Percentiles rank a stretch among this genome's conserved stretches.
Evolutionary conservation across 306 rosid species (phyloP).

Genomic region (Alnus rubra): DNA sequence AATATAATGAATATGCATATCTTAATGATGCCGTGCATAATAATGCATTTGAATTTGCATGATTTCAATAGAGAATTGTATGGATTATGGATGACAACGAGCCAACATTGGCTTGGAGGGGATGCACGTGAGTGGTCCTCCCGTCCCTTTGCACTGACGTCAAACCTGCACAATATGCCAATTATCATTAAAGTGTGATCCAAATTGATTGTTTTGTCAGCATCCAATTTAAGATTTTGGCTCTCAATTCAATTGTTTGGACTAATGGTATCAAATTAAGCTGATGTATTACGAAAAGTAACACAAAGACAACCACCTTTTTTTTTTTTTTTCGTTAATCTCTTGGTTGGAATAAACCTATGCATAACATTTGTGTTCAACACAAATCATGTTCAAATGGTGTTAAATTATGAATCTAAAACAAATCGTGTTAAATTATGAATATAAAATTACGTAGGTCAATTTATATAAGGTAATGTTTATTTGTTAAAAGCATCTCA

Average conservation of each 20-base stretch:
- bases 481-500: too few relatives aligned
- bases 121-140: neutral
- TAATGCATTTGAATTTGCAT: neutral
- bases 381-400: too few relatives aligned
- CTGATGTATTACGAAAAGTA: too few relatives aligned
- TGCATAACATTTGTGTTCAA: too few relatives aligned
- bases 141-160: neutral
- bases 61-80: neutral
- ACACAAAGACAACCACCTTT: too few relatives aligned
- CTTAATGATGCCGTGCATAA: neutral
- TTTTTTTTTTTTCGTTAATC: too few relatives aligned
- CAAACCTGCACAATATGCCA: neutral
- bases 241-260: neutral
- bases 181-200: neutral
- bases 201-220: neutral
- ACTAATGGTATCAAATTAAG: too few relatives aligned
- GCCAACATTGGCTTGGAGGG: neutral
- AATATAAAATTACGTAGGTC: too few relatives aligned
- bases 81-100: neutral
- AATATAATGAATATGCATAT: neutral
- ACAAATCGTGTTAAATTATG: too few relatives aligned
- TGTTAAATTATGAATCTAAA: too few relatives aligned
- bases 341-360: too few relatives aligned
- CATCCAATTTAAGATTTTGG: neutral
- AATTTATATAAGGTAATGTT: too few relatives aligned